A percentile compares a stretch with the other conserved stretches of the same genome.
phyloP scores from a whole-genome alignment of 805 yeast genomes.

The Lachancea sp. region DNA sequence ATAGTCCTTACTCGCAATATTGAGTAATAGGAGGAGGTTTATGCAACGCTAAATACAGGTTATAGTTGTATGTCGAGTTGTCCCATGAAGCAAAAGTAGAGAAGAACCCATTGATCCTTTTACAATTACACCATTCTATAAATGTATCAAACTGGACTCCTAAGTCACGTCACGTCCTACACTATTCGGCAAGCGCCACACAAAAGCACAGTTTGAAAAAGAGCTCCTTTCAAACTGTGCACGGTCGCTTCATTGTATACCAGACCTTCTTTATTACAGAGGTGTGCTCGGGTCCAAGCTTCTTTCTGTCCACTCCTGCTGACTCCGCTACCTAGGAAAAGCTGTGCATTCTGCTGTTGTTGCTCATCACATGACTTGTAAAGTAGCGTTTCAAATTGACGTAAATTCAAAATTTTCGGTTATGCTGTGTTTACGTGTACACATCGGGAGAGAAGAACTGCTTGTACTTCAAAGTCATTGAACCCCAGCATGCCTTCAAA shows the following conservation, averaged over 20 bases:
- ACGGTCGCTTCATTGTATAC: too few relatives aligned
- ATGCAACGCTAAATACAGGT: too few relatives aligned
- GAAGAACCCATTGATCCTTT: too few relatives aligned
- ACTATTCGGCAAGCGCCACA: too few relatives aligned
- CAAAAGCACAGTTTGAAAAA: too few relatives aligned
- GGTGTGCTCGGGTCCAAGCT: not conserved
- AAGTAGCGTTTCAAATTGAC: not conserved
- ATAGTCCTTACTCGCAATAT: too few relatives aligned
- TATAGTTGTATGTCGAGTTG: not conserved
- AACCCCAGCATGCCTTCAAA: constrained; percentile 5
- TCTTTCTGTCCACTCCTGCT: not conserved
- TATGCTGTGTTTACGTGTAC: constrained; percentile 6
- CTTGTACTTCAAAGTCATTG: not conserved
- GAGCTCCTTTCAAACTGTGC: too few relatives aligned
- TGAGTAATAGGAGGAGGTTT: too few relatives aligned
- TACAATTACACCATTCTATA: not conserved
- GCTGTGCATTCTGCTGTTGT: not conserved
- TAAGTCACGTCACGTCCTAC: too few relatives aligned
- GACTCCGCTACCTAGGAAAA: not conserved
- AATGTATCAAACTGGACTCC: not conserved
- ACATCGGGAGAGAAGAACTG: not conserved
- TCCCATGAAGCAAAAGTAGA: too few relatives aligned
- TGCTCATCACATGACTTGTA: constrained; percentile 3
- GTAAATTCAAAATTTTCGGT: constrained; percentile 5
- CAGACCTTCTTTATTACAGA: too few relatives aligned